Conservation (phyloP, 2,329 filamentous ascomycete species). For the Magnaporthiopsis rhizophila region DNA sequence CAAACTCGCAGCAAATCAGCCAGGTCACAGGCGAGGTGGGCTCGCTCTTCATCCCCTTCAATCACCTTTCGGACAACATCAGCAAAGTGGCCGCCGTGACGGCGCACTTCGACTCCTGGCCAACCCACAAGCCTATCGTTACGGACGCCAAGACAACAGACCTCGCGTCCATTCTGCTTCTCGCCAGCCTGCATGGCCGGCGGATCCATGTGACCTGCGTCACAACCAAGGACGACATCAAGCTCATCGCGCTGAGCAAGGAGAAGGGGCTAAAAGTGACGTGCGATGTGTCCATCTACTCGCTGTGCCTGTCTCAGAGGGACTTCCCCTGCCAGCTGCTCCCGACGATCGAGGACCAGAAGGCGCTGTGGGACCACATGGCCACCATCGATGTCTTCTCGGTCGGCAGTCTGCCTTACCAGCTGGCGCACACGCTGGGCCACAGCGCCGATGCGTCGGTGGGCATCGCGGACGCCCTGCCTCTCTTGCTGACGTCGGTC, state of each 20-base stretch:
- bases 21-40: constrained; percentile 66
- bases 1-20: constrained; percentile 67
- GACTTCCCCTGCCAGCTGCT: constrained; percentile 63
- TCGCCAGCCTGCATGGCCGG: constrained; percentile 69
- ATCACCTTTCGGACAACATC: constrained; percentile 70
- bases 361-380: constrained; percentile 66
- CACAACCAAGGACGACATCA: constrained; percentile 74
- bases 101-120: constrained; percentile 72
- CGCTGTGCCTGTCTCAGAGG: constrained; percentile 63
- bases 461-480: constrained; percentile 66
- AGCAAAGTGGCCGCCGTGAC: constrained; percentile 76
- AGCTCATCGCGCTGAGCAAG: constrained; percentile 68
- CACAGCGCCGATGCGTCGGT: constrained; percentile 48
- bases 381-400: constrained; percentile 71
- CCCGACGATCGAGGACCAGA: constrained; percentile 60
- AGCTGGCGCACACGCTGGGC: constrained; percentile 53
- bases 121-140: constrained; percentile 68
- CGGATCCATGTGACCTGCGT: constrained; percentile 75
- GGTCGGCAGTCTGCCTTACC: constrained; percentile 69
- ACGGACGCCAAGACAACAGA: constrained; percentile 76
- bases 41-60: constrained; percentile 76
- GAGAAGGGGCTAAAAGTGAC: constrained; percentile 75
- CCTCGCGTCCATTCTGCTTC: constrained; percentile 68
- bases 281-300: constrained; percentile 75
- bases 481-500: constrained; percentile 68